A percentile compares a stretch with the other conserved stretches of the same genome.
Conservation (phyloP, 352 stramenopile species). For the Phytophthora crassamura region DNA sequence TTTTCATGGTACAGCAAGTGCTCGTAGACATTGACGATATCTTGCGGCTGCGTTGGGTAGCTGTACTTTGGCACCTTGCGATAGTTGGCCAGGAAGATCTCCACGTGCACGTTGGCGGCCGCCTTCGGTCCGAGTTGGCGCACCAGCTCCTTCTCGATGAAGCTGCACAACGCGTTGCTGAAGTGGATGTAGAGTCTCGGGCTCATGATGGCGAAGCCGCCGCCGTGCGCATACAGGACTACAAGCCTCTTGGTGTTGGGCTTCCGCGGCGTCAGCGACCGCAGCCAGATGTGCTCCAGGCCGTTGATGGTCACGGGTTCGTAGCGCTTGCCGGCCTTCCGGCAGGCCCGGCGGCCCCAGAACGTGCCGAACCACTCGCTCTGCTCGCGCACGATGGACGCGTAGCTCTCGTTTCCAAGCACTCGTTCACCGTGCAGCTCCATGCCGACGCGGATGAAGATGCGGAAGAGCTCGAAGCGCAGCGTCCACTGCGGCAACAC, state of each 20-base stretch:
- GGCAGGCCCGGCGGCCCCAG: constrained; percentile 29
- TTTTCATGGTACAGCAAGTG: constrained; percentile 44
- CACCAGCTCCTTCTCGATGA: constrained; percentile 36
- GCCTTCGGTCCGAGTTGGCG: constrained; percentile 10
- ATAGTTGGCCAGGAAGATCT: constrained; percentile 61
- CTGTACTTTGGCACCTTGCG: constrained; percentile 54
- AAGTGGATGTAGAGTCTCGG: constrained; percentile 52
- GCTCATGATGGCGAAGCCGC: constrained; percentile 50
- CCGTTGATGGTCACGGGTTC: constrained; percentile 33
- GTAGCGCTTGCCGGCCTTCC: constrained; percentile 23
- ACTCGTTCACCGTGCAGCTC: constrained; percentile 37
- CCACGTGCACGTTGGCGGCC: constrained; percentile 29
- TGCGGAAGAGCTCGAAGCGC: constrained; percentile 43
- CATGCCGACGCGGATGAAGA: constrained; percentile 33
- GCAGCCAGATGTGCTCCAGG: constrained; percentile 49
- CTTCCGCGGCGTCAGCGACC: constrained; percentile 8
- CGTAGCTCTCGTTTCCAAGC: constrained; percentile 33
- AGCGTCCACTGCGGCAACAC: constrained; percentile 54
- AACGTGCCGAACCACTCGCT: constrained; percentile 36
- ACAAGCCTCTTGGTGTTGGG: constrained; percentile 28
- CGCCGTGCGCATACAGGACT: constrained; percentile 52
- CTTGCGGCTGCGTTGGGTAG: constrained; percentile 47
- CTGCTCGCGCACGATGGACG: constrained; percentile 37
- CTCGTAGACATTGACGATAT: constrained; percentile 51
- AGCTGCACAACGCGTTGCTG: constrained; percentile 35